phyloP scores from a whole-genome alignment of 345 rosid genomes.

The Xanthoceras sorbifolium region DNA sequence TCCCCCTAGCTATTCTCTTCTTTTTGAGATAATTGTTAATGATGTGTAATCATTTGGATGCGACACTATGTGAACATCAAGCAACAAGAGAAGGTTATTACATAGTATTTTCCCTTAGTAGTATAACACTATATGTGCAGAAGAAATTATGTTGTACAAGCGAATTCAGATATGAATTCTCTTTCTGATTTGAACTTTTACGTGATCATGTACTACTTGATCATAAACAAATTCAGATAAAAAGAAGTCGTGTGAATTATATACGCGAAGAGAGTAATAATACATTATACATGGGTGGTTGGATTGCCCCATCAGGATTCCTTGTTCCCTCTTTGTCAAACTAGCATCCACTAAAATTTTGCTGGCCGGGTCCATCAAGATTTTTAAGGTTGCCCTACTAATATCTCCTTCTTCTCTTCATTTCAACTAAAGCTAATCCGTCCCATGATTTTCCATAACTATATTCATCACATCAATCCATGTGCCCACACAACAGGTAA shows the following conservation, averaged over 20 bases:
- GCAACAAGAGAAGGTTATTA: background rate
- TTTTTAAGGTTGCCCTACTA: constrained; percentile 24
- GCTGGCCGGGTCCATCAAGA: constrained; percentile 29
- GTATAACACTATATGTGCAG: too few relatives aligned
- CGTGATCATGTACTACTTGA: background rate
- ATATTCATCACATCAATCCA: background rate
- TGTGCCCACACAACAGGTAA: background rate
- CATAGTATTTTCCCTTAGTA: background rate
- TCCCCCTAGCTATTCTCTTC: too few relatives aligned
- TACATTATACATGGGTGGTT: background rate
- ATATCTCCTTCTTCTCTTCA: constrained; percentile 9
- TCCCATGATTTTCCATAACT: background rate
- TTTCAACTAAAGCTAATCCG: background rate
- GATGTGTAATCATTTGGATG: background rate
- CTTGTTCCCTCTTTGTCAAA: constrained; percentile 21
- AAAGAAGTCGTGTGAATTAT: background rate
- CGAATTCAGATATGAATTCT: too few relatives aligned
- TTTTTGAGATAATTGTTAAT: background rate
- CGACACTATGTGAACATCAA: background rate
- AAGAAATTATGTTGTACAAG: too few relatives aligned
- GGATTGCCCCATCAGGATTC: constrained; percentile 24
- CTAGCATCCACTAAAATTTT: constrained; percentile 19
- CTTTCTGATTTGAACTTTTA: background rate
- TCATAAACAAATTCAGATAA: too few relatives aligned
- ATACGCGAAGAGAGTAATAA: background rate